phyloP scores from a whole-genome alignment of 495 filamentous ascomycete species.

The Trichoderma parareesei region DNA sequence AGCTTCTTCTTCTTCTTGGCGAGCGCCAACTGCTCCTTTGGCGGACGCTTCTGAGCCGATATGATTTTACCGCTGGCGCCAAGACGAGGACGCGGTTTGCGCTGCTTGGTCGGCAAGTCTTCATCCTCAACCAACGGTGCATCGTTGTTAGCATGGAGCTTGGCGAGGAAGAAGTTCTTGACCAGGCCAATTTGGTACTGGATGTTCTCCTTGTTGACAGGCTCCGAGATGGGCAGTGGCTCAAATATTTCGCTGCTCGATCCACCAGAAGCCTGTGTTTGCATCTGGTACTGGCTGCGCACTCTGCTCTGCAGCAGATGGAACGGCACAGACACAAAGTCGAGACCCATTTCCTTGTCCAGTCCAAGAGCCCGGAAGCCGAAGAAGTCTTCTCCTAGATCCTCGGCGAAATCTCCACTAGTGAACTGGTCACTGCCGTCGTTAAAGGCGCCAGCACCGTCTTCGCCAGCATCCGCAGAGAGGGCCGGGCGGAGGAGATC shows the following conservation, averaged over 20 bases:
- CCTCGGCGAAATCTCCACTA: constrained; percentile 92
- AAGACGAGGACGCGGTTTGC: constrained; percentile 83
- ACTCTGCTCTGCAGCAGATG: constrained; percentile 91
- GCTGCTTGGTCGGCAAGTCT: constrained; percentile 84
- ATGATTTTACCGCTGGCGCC: constrained; percentile 93
- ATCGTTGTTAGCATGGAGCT: constrained; percentile 72
- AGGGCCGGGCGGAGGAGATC: constrained; percentile 90
- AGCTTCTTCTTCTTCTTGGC: constrained; percentile 70
- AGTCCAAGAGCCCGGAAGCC: constrained; percentile 94
- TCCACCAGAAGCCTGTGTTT: constrained; percentile 50
- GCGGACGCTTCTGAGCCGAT: constrained; percentile 78
- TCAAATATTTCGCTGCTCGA: constrained; percentile 54
- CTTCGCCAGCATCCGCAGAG: constrained; percentile 58
- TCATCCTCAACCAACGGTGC: constrained; percentile 88
- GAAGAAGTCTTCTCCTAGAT: constrained; percentile 97
- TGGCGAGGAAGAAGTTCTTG: constrained; percentile 80
- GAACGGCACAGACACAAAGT: constrained; percentile 80
- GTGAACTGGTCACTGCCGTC: constrained; percentile 97
- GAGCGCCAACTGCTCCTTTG: constrained; percentile 61
- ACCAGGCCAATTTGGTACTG: constrained; percentile 74
- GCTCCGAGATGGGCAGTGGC: constrained; percentile 63
- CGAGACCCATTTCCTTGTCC: constrained; percentile 78
- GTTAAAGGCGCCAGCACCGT: constrained; percentile 84
- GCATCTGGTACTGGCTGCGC: constrained; percentile 67
- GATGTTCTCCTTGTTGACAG: constrained; percentile 72